Evolutionary conservation across 2,329 filamentous ascomycete species (phyloP).

Genomic region (Hymenoscyphus fructigenus): DNA sequence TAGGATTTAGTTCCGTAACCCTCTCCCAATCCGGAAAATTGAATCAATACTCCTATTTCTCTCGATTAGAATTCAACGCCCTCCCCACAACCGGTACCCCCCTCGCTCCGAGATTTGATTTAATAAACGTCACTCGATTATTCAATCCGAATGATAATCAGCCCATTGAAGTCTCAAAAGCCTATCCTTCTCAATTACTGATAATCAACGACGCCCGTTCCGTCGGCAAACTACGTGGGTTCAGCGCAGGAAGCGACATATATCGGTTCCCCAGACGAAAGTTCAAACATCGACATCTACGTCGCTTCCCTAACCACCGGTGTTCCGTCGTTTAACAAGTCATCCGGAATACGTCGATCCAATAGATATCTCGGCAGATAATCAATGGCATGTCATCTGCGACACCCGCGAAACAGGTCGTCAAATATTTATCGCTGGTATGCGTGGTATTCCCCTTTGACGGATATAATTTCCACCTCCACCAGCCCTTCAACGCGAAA

Average conservation of each 20-base stretch:
- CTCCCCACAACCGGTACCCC: too few relatives aligned
- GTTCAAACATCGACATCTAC: conserved; percentile 47
- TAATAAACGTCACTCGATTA: too few relatives aligned
- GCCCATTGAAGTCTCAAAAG: conserved; percentile 46
- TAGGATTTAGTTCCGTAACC: too few relatives aligned
- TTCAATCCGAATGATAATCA: conserved; percentile 48
- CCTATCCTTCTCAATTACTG: conserved; percentile 39
- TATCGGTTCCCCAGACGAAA: conserved; percentile 40
- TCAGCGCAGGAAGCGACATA: conserved; percentile 45
- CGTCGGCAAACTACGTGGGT: conserved; percentile 47
- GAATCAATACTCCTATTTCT: too few relatives aligned
- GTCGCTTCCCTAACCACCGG: conserved; percentile 44
- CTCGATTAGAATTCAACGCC: too few relatives aligned
- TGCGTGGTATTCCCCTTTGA: conserved; percentile 39
- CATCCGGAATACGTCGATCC: conserved; percentile 48
- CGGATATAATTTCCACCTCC: conserved; percentile 15
- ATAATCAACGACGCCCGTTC: conserved; percentile 37
- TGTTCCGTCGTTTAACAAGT: conserved; percentile 42
- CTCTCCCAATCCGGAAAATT: too few relatives aligned
- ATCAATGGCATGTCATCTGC: conserved; percentile 44
- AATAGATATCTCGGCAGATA: conserved; percentile 43
- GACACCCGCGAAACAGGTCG: conserved; percentile 45
- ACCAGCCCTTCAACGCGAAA: conserved; percentile 43
- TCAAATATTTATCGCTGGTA: conserved; percentile 42
- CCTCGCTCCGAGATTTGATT: too few relatives aligned